Base-by-base conservation (phyloP, 2,329 filamentous ascomycete genomes). In the Colletotrichum liaoningense region DNA sequence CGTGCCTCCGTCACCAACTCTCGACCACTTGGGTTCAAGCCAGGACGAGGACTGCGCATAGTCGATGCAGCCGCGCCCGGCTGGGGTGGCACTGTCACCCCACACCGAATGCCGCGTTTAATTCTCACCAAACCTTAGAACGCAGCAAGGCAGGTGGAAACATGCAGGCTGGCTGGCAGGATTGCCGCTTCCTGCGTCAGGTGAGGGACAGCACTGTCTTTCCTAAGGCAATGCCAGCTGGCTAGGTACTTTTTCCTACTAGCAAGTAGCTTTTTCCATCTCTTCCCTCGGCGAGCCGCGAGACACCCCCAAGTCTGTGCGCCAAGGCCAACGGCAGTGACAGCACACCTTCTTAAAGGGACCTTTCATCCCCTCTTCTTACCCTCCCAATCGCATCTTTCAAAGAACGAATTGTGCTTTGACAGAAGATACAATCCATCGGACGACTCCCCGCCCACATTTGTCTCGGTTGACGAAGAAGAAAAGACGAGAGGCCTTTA, bases 241-340 rank as follows among this genome's bases (percentile, higher is more conserved):
- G 58, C 69, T 69, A 63, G 54, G 35, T 49, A 11, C 6, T 19
- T 16, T n/a, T 33, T 5, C 26, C 14, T 16, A 28, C 26, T n/a
- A 30, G 56, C 38, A 42, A 42, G 30, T 52, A 7, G n/a, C 52
- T 11, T 28, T 19, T 14, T 58, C 52, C 52, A 14, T 22, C 28
- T 62, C 38, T 54, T n/a, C 16, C 55, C n/a, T 62, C 46, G 56
- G 56, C 16, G 63, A 62, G n/a, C 12, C 33, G 56, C 5, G 56
- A 67, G n/a, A n/a, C 33, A n/a, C 28, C 54, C 68, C 55, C 5
- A 46, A 67, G 68, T 46, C 68, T 56, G 67, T 70, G 68, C 68
- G 63, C 68, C 68, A 55, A 67, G 54, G 63, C n/a, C 68, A 67
- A 49, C 68, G 56, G 46, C 63, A 56, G 56, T 67, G 56, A 62